Base-by-base conservation (phyloP, 2,329 filamentous ascomycete genomes). In the Fusarium sp. region DNA sequence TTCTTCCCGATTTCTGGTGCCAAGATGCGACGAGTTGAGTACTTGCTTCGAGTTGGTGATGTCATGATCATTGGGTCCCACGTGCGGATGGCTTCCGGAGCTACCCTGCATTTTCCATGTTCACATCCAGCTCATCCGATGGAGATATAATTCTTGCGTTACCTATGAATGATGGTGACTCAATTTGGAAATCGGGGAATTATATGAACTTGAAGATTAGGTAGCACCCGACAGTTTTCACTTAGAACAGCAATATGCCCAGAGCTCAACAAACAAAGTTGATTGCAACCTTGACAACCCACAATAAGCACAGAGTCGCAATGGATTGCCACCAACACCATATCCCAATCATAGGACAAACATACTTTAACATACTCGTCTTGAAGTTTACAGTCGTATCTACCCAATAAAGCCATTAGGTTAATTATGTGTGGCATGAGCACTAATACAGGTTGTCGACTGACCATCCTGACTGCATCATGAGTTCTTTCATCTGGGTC, bases 91-190 rank as follows among this genome's bases (percentile, higher is more conserved):
- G 11, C 42, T n/a, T 11, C 36, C 16, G 20, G 9, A 18, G 22
- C 36, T 75, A 75, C 73, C 73, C 70, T 75, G 50, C 54, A 75
- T 64, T 65, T 54, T 69, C 25, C 40, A 22, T 60, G 16, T 59
- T 69, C 42, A 61, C 40, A 36, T 42, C 1, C n/a, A 54, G 16
- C 11, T 2, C 50, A 31, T 33, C 11, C 3, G 20, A 54, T 31
- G 18, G 50, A 31, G 6, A 54, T 54, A 13, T 10, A 50, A 50
- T 56, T 31, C 20, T 57, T 2, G n/a, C 8, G 14, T 22, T 25
- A 22, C 3, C n/a, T 3, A 10, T 54, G 3, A 8, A 31, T 54
- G 11, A 54, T 54, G 2, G 7, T 7, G 18, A 20, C 6, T 11
- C 18, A 31, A 54, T 54, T 31, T 20, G 11, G 10, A n/a, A 31